Evolutionary conservation across 345 rosid species (phyloP), one percentile per base, ranked within the genome.

Genomic region (Pistacia atlantica): DNA sequence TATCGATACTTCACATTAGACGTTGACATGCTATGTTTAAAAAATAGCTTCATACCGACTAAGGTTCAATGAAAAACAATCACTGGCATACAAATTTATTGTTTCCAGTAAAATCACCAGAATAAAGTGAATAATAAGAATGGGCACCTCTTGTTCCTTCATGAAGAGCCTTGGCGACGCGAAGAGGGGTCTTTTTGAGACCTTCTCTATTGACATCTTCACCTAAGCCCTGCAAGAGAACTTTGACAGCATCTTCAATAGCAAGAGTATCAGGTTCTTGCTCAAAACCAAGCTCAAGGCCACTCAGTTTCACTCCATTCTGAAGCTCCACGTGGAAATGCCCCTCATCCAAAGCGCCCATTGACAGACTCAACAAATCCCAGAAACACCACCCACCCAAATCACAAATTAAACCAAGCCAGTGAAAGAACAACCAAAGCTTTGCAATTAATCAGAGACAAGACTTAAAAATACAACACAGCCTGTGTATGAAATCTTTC

Each of bases 121-220:
- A 42, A 14, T 22, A 64, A 60, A 11, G 69, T 18, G 18, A 11
- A 55, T 49, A 1, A 46, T 13, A 46, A 18, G 2, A 31, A 31
- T 14, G 14, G 45, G 63, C 67, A 97, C 99, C 98, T 92, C 77
- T 86, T 71, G 97, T 97, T 61, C 91, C 97, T 78, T 90, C 90
- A 5, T 90, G 86, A 75, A 97, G 89, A 9, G 99, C 97, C 82
- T 92, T 94, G 63, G 99, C 98, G 49, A 97, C 98, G 49, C 99
- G 97, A 76, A 89, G 80, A 61, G 99, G 97, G 68, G 99, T 97
- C 84, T 87, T 97, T 75, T 80, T 91, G 73, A 97, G 80, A 51
- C 99, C 99, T 83, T 94, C 97, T 58, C 99, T 87, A 66, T 87
- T 78, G 77, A 91, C 25, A 87, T 97, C 94, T 65, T 97, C 97